These are phyloP conservation scores for Fusarium denticulatum DNA, from an alignment of 2,329 filamentous ascomycete species.

Conservation along the genomic window DNA sequence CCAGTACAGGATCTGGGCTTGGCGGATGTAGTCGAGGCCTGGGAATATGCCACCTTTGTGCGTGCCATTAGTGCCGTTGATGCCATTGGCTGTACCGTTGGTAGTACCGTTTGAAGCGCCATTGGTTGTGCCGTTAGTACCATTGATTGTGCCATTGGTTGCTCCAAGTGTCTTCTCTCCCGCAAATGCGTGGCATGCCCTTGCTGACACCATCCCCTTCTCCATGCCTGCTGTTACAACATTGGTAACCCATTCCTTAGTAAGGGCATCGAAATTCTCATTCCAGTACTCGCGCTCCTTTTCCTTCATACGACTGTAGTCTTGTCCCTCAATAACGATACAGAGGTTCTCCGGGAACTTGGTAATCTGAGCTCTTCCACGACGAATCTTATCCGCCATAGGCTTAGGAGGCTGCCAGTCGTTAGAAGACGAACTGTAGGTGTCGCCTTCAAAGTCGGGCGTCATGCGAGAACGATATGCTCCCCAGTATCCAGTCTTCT, in stretches of 20 bases:
- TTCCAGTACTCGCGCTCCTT: not conserved
- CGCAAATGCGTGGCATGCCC: constrained; percentile 1
- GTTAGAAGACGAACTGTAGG: not conserved
- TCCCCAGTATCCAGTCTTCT: constrained; percentile 4
- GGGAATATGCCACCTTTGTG: not conserved
- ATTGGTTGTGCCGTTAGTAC: not conserved
- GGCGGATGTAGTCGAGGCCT: constrained; percentile 14
- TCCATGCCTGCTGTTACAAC: not conserved
- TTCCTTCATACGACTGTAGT: not conserved
- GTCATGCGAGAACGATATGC: constrained; percentile 5
- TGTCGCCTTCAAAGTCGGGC: not conserved
- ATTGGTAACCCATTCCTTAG: not conserved
- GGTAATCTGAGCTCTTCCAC: not conserved
- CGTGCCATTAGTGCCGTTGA: not conserved
- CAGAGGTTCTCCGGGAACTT: not conserved
- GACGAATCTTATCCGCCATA: not conserved
- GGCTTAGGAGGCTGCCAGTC: not conserved
- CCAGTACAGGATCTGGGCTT: constrained; percentile 27
- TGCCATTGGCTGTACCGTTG: not conserved
- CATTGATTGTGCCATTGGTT: not conserved
- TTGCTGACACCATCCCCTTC: not conserved
- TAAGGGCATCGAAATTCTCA: not conserved
- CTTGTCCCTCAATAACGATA: not conserved
- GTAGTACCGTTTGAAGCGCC: not conserved
- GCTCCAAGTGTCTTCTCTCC: not conserved